These are phyloP conservation scores for Hypocrella siamensis DNA, from an alignment of 2,329 filamentous ascomycete species.

Conservation along the genomic window DNA sequence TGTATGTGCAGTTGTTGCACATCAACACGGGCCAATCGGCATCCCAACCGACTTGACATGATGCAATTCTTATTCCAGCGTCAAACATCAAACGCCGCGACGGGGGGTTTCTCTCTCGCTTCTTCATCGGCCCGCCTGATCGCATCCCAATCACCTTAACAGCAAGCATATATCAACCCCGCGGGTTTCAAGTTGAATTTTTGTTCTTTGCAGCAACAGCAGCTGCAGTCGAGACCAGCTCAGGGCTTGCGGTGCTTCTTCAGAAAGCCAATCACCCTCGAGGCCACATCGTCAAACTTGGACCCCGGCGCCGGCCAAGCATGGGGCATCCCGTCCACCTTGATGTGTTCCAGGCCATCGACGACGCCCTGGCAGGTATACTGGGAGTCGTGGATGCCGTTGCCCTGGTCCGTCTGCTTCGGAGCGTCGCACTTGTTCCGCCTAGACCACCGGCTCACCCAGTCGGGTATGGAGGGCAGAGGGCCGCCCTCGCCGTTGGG, in stretches of 20 bases:
- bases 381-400: slow-evolving; percentile 5
- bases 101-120: too few species aligned
- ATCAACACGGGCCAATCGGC: too few species aligned
- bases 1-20: too few species aligned
- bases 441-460: slow-evolving; percentile 20
- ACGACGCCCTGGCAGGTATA: slow-evolving; percentile 6
- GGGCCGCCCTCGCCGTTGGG: slow-evolving; percentile 22
- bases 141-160: too few species aligned
- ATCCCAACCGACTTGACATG: too few species aligned
- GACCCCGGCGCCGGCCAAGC: slow-evolving; percentile 5
- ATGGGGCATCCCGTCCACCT: slow-evolving; percentile 6
- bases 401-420: slow-evolving; percentile 1
- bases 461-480: slow-evolving; percentile 26
- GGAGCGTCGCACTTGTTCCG: slow-evolving; percentile 8
- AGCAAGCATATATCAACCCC: too few species aligned
- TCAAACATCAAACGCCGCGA: too few species aligned
- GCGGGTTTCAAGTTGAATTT: too few species aligned
- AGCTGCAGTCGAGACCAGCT: too few species aligned
- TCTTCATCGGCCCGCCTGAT: too few species aligned
- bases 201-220: background rate
- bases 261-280: slow-evolving; percentile 4
- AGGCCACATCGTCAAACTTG: slow-evolving; percentile 2
- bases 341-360: slow-evolving; percentile 7
- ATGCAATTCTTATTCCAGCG: too few species aligned
- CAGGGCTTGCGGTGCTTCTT: slow-evolving; percentile 3